Conservation (phyloP, 148 eudicot genomes). For the Pouteria glomerata region DNA sequence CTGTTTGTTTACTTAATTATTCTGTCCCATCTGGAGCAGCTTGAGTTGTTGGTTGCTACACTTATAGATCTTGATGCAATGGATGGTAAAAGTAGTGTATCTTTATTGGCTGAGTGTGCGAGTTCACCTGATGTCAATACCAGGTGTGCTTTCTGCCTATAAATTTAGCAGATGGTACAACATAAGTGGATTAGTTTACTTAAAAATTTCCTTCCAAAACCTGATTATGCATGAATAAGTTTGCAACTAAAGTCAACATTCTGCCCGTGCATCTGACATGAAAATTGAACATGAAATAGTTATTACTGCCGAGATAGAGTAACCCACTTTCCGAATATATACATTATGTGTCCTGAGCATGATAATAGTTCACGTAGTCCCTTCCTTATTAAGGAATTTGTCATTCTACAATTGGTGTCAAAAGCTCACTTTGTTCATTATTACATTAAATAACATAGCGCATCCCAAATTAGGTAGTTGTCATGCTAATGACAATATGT, state of each 20-base stretch:
- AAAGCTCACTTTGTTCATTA: not conserved
- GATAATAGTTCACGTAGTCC: too few species aligned
- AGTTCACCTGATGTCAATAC: conserved; percentile 89
- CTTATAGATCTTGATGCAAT: conserved; percentile 97
- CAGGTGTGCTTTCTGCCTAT: conserved; percentile 36
- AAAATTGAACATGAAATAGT: not conserved
- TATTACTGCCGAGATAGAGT: too few species aligned
- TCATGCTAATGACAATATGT: not conserved
- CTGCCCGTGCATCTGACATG: not conserved
- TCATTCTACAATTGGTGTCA: too few species aligned
- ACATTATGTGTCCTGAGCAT: too few species aligned
- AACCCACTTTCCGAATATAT: too few species aligned
- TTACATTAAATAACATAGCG: not conserved
- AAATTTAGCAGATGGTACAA: not conserved
- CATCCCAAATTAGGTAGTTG: not conserved
- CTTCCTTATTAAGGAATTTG: too few species aligned
- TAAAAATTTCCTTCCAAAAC: not conserved
- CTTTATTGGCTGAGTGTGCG: conserved; percentile 84
- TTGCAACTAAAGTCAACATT: not conserved
- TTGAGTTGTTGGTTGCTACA: conserved; percentile 82
- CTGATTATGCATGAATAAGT: not conserved
- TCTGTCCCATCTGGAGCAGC: conserved; percentile 45
- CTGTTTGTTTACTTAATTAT: conserved; percentile 5
- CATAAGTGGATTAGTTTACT: not conserved
- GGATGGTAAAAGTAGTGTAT: conserved; percentile 96